phyloP scores from a whole-genome alignment of 1,284 basidiomycete genomes.

The Cronartium quercuum region DNA sequence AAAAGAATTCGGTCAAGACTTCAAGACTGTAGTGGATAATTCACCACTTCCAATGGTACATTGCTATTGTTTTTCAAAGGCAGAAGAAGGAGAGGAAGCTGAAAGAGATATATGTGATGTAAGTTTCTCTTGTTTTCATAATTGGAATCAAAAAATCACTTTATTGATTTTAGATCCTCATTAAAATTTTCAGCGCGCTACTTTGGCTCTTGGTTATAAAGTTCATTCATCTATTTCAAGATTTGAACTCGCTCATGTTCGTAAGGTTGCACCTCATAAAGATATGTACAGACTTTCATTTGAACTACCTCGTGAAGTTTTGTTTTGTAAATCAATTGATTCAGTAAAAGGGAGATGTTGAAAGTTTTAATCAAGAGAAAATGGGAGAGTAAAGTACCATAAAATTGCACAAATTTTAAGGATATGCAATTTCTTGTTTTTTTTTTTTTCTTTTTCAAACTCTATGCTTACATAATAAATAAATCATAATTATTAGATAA shows the following conservation, averaged over 20 bases:
- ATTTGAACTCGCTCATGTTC: constrained; percentile 65
- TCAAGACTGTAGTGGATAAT: constrained; percentile 41
- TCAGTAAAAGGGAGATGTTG: constrained; percentile 7
- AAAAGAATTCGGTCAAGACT: constrained; percentile 51
- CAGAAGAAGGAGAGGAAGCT: constrained; percentile 61
- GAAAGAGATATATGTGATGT: constrained; percentile 72
- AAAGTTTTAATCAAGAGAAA: not conserved
- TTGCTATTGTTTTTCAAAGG: constrained; percentile 92
- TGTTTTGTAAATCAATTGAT: constrained; percentile 44
- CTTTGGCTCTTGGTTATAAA: constrained; percentile 59
- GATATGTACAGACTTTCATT: constrained; percentile 98
- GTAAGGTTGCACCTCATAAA: constrained; percentile 91
- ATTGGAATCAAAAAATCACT: not conserved
- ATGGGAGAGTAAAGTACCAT: too few species aligned
- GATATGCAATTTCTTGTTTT: too few species aligned
- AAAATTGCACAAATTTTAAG: too few species aligned
- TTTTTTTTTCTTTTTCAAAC: too few species aligned
- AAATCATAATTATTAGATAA: too few species aligned
- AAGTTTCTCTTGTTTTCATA: constrained; percentile 46
- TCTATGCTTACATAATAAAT: too few species aligned
- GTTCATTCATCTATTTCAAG: constrained; percentile 54
- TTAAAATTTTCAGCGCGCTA: constrained; percentile 57
- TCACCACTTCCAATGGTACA: constrained; percentile 79
- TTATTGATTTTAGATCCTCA: constrained; percentile 8
- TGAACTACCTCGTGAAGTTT: constrained; percentile 61